These are phyloP conservation scores for Colletotrichum nymphaeae DNA, from an alignment of 2,329 filamentous ascomycete genomes.

Conservation along the genomic window DNA sequence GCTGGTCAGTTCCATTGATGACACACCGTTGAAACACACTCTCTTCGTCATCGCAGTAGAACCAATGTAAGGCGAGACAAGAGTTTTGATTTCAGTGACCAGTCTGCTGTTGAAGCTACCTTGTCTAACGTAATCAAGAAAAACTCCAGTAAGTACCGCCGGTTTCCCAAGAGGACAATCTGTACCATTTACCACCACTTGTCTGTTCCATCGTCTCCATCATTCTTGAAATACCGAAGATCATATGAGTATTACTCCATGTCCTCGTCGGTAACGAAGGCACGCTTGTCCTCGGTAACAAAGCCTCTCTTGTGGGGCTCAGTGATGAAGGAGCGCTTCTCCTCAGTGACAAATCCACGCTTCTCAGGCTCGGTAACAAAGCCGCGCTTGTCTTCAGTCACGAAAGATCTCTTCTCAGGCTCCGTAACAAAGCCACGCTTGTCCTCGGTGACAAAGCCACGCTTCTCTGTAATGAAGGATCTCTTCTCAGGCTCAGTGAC, in stretches of 20 bases:
- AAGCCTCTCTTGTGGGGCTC: background rate
- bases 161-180: background rate
- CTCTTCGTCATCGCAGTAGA: too few relatives aligned
- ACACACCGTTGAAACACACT: too few relatives aligned
- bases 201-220: too few relatives aligned
- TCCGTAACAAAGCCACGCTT: background rate
- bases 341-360: background rate
- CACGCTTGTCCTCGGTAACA: background rate
- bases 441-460: background rate
- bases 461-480: background rate
- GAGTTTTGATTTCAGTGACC: background rate
- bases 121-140: background rate
- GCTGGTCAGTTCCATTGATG: too few relatives aligned
- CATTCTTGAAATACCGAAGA: too few relatives aligned
- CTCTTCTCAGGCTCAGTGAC: background rate
- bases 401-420: background rate
- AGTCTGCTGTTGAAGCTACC: background rate
- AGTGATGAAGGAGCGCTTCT: background rate
- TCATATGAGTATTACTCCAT: background rate
- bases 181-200: background rate
- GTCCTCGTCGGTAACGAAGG: background rate
- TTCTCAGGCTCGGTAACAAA: background rate
- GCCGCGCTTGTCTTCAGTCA: background rate
- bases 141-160: background rate
- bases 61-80: background rate